phyloP scores from a whole-genome alignment of 352 stramenopile species.

The Pythium chondricola region DNA sequence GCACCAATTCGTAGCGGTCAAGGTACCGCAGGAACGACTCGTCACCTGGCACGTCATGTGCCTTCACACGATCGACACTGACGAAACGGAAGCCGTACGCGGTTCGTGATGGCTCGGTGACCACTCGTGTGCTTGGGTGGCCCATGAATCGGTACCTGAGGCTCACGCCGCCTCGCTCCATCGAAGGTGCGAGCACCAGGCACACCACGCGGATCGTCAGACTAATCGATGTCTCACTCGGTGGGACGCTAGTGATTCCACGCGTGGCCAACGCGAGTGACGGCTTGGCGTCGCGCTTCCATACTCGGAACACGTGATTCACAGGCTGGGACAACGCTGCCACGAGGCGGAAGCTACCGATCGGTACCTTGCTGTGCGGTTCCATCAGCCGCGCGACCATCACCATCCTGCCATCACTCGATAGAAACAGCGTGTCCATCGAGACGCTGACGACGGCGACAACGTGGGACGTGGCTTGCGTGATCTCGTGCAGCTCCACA shows the following conservation, averaged over 20 bases:
- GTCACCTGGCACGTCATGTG: background rate
- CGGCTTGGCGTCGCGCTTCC: background rate
- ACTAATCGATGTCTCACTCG: no score
- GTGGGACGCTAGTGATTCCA: background rate
- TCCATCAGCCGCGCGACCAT: constrained; percentile 13
- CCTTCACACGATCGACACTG: background rate
- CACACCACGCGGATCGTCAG: background rate
- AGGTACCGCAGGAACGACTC: background rate
- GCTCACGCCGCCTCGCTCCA: background rate
- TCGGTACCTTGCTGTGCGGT: constrained; percentile 4
- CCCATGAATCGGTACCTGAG: background rate
- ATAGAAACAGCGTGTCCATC: constrained; percentile 21
- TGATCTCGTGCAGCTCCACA: constrained; percentile 24
- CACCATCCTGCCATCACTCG: background rate
- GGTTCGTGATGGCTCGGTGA: background rate
- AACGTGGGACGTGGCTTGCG: constrained; percentile 1
- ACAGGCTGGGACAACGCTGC: constrained; percentile 5
- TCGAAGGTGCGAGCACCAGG: background rate
- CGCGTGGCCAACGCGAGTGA: background rate
- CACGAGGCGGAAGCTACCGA: constrained; percentile 10
- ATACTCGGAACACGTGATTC: constrained; percentile 9
- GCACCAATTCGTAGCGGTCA: background rate
- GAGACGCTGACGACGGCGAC: constrained; percentile 5
- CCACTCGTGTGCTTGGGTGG: background rate
- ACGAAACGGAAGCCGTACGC: background rate